Evolutionary conservation across 371 early-diverging fungal species (phyloP).

Genomic region (Ecytonucleospora hepatopenaei): DNA sequence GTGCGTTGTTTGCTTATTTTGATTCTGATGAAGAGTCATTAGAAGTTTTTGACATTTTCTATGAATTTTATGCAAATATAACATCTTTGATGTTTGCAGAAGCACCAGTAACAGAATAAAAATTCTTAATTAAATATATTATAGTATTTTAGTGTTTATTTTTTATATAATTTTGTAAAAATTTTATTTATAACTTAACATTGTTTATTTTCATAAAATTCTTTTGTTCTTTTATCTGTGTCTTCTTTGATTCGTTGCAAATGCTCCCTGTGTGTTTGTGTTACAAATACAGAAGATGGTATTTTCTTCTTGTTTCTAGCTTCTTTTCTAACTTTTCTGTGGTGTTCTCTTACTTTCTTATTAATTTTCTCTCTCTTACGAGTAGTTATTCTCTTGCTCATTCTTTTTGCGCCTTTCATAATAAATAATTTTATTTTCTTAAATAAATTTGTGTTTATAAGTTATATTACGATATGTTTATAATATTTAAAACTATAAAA

Average conservation of each 20-base stretch:
- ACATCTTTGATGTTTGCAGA: conserved; percentile 14
- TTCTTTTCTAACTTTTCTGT: conserved; percentile 10
- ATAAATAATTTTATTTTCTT: background rate
- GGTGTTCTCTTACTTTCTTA: conserved; percentile 11
- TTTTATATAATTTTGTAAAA: conserved; percentile 6
- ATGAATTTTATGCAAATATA: conserved; percentile 43
- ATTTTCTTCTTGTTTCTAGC: conserved; percentile 8
- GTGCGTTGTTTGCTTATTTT: conserved; percentile 38
- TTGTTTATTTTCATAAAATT: conserved; percentile 2
- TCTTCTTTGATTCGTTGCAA: conserved; percentile 9
- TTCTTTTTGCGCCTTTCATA: conserved; percentile 8
- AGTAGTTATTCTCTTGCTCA: conserved; percentile 19
- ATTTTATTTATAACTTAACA: background rate
- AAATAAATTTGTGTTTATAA: background rate
- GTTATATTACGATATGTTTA: background rate
- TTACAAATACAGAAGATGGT: conserved; percentile 9
- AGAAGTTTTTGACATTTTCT: conserved; percentile 47
- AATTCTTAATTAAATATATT: no score
- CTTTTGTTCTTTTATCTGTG: conserved; percentile 3
- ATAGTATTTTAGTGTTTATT: no score
- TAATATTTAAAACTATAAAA: no score
- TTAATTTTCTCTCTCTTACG: conserved; percentile 23
- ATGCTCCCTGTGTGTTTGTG: conserved; percentile 9
- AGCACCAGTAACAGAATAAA: background rate
- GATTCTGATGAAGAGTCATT: conserved; percentile 21